These are phyloP conservation scores for Flaveria trinervia DNA, from an alignment of 129 eudicot species.

Conservation along the genomic window DNA sequence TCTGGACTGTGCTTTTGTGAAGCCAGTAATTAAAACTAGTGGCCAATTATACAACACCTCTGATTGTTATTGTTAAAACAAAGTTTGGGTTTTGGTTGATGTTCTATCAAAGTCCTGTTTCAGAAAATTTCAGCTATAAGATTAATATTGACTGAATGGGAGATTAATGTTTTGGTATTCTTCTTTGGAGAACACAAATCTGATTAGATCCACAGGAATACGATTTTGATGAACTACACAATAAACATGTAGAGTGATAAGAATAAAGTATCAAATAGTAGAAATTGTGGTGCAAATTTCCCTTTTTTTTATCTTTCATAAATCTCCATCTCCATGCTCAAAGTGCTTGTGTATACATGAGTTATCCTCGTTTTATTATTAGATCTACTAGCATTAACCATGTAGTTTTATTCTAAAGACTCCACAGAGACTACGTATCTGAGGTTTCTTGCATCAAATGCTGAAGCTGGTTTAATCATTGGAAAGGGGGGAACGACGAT, in stretches of 20 bases:
- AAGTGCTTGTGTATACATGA: conserved; percentile 2
- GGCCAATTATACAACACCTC: not conserved
- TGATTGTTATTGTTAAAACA: not conserved
- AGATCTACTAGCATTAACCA: conserved; percentile 4
- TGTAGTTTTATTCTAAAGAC: conserved; percentile 38
- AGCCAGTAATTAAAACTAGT: not conserved
- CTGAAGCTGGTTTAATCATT: conserved; percentile 95
- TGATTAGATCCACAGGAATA: not conserved
- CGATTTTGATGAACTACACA: not conserved
- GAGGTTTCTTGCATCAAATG: conserved; percentile 92
- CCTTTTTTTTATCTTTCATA: conserved; percentile 1
- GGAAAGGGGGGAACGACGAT: conserved; percentile 95
- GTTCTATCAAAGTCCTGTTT: not conserved
- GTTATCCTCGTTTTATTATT: not conserved
- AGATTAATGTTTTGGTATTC: conserved; percentile 6
- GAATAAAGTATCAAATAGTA: not conserved
- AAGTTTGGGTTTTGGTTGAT: not conserved
- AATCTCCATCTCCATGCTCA: conserved; percentile 16
- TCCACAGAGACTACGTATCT: conserved; percentile 62
- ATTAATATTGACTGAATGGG: not conserved
- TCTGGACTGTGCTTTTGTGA: conserved; percentile 11
- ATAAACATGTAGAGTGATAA: not conserved
- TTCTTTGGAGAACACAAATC: not conserved
- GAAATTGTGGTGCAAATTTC: not conserved
- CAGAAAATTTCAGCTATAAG: not conserved